Percentiles rank a stretch among this genome's conserved stretches.
Evolutionary conservation across 495 filamentous ascomycete genomes (phyloP).

Genomic region (Haplographium delicatum): DNA sequence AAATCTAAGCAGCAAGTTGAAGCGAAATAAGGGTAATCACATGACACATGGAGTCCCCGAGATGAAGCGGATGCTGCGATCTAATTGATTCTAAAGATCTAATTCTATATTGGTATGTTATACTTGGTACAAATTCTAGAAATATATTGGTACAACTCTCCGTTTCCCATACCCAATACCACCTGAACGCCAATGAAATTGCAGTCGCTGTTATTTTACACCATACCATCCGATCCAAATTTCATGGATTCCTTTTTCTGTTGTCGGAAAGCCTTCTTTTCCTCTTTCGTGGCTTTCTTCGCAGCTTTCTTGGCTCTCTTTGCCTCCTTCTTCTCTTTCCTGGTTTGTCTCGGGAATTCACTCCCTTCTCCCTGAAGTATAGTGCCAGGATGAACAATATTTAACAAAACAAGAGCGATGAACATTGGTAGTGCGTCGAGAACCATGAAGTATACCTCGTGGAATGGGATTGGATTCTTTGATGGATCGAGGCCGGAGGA

Average conservation of each 20-base stretch:
- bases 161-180: no score
- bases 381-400: slow-evolving; percentile 46
- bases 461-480: slow-evolving; percentile 39
- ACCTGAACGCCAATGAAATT: no score
- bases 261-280: slow-evolving; percentile 7
- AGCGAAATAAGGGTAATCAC: no score
- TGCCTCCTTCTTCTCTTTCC: slow-evolving; percentile 20
- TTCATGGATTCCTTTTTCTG: slow-evolving; percentile 1
- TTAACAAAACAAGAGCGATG: slow-evolving; percentile 39
- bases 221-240: no score
- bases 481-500: slow-evolving; percentile 33
- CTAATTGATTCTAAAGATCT: no score
- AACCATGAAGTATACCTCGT: slow-evolving; percentile 46
- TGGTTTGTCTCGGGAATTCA: slow-evolving; percentile 22
- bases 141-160: no score
- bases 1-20: no score
- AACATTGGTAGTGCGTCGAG: slow-evolving; percentile 51
- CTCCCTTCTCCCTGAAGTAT: slow-evolving; percentile 40
- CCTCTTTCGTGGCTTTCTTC: slow-evolving; percentile 15
- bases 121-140: no score
- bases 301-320: slow-evolving; percentile 16
- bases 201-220: no score
- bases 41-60: no score
- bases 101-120: no score
- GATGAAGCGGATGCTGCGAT: no score